Evolutionary conservation across 1,139 yeast species (phyloP).

Genomic region (Groenewaldozyma sp.): DNA sequence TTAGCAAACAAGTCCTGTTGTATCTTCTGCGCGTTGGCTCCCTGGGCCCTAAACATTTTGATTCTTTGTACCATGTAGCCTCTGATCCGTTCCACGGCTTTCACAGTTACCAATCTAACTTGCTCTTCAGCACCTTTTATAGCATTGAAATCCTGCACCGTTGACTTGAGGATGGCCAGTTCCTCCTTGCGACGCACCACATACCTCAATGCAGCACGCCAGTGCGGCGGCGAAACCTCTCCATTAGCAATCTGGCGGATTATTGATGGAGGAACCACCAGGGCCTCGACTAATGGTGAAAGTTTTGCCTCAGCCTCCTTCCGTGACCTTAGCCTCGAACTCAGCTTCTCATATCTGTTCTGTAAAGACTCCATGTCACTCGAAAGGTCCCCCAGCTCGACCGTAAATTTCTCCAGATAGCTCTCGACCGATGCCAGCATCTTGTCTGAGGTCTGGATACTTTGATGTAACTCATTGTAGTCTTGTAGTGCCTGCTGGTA

Average conservation of each 20-base stretch:
- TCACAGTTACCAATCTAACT: constrained; percentile 38
- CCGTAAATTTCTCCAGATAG: constrained; percentile 44
- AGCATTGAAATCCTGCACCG: constrained; percentile 14
- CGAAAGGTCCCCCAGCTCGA: constrained; percentile 50
- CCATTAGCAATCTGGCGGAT: constrained; percentile 26
- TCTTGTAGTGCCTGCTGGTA: constrained; percentile 21
- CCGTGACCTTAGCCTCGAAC: constrained; percentile 48
- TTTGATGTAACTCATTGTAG: constrained; percentile 31
- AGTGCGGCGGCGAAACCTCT: constrained; percentile 24
- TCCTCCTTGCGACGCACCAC: constrained; percentile 18
- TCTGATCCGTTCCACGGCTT: constrained; percentile 65
- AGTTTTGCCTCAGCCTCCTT: constrained; percentile 48
- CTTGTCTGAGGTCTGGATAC: constrained; percentile 34
- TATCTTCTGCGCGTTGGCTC: constrained; percentile 55
- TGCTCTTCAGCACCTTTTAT: constrained; percentile 30
- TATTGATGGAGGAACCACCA: constrained; percentile 59
- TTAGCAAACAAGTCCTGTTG: constrained; percentile 57
- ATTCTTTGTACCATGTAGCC: constrained; percentile 59
- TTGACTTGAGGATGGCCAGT: constrained; percentile 11
- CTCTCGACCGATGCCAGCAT: constrained; percentile 32
- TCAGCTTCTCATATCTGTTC: constrained; percentile 49
- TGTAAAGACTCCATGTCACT: constrained; percentile 49
- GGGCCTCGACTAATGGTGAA: constrained; percentile 63
- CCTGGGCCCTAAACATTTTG: constrained; percentile 47
- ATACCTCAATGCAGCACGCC: constrained; percentile 28